Evolutionary conservation across 345 rosid species (phyloP).

Genomic region (Geranium brycei): DNA sequence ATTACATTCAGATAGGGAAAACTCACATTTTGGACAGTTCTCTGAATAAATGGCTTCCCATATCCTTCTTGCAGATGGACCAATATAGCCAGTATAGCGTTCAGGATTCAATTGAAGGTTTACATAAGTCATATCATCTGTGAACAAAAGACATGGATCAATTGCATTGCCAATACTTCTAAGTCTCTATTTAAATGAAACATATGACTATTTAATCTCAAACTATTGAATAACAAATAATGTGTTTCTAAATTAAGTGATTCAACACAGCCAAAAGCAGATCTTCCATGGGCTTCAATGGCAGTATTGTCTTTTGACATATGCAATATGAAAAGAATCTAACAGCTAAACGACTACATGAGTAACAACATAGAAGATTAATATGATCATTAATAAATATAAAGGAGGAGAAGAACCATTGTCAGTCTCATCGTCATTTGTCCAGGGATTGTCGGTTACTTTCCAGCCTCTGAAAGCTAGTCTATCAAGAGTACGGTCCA

Average conservation of each 20-base stretch:
- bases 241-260: not conserved
- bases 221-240: not conserved
- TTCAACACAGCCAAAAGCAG: not conserved
- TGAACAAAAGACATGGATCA: slow-evolving; percentile 10
- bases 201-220: not conserved
- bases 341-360: not conserved
- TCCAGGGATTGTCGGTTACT: slow-evolving; percentile 91
- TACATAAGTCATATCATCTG: slow-evolving; percentile 89
- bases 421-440: slow-evolving; percentile 87
- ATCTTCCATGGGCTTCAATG: not conserved
- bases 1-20: not conserved
- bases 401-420: slow-evolving; percentile 32
- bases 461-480: slow-evolving; percentile 80
- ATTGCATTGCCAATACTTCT: slow-evolving; percentile 3
- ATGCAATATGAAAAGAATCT: not conserved
- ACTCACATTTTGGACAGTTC: slow-evolving; percentile 80
- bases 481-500: slow-evolving; percentile 70
- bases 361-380: not conserved
- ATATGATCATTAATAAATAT: not conserved
- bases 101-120: slow-evolving; percentile 85
- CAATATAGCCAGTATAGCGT: slow-evolving; percentile 75
- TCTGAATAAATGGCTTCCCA: slow-evolving; percentile 92
- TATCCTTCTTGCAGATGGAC: slow-evolving; percentile 90
- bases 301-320: not conserved
- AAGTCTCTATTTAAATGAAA: slow-evolving; percentile 1